Conservation (phyloP, 352 stramenopile species). For the Phytophthora cryptogea region DNA sequence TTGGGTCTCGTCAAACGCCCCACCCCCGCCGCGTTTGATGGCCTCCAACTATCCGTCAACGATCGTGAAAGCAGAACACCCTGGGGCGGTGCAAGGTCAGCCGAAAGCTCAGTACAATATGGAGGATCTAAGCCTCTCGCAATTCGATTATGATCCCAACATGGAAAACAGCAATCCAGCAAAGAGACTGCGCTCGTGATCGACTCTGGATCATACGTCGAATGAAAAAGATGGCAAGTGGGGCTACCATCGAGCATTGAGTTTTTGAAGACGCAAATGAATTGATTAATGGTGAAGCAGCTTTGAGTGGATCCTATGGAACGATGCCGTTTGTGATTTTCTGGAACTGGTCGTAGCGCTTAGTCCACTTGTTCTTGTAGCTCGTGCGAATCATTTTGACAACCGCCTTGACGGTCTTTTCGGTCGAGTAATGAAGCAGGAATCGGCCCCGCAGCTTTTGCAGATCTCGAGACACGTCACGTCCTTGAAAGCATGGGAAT, state of each 20-base stretch:
- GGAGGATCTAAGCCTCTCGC: slow-evolving; percentile 81
- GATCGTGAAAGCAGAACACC: slow-evolving; percentile 33
- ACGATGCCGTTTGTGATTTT: slow-evolving; percentile 91
- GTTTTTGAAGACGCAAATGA: slow-evolving; percentile 20
- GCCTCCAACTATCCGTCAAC: slow-evolving; percentile 21
- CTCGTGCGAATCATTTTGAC: slow-evolving; percentile 92
- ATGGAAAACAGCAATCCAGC: slow-evolving; percentile 20
- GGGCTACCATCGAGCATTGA: not conserved
- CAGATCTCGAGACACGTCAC: slow-evolving; percentile 88
- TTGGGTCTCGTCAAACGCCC: slow-evolving; percentile 39
- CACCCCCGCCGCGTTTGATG: slow-evolving; percentile 53
- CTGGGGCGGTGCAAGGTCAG: slow-evolving; percentile 13
- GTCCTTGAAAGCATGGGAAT: slow-evolving; percentile 79
- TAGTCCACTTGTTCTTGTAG: slow-evolving; percentile 93
- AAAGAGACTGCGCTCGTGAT: slow-evolving; percentile 54
- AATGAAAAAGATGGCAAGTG: not conserved
- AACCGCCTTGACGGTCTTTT: slow-evolving; percentile 71
- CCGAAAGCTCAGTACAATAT: slow-evolving; percentile 60
- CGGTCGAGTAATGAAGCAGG: slow-evolving; percentile 52
- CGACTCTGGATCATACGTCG: not conserved
- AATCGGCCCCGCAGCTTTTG: slow-evolving; percentile 78
- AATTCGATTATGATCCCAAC: slow-evolving; percentile 83
- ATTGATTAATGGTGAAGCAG: slow-evolving; percentile 20
- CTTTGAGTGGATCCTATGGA: slow-evolving; percentile 35
- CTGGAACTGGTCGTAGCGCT: slow-evolving; percentile 95